Evolutionary conservation across 2,329 filamentous ascomycete genomes (phyloP).

Genomic region (Fusarium virguliforme): DNA sequence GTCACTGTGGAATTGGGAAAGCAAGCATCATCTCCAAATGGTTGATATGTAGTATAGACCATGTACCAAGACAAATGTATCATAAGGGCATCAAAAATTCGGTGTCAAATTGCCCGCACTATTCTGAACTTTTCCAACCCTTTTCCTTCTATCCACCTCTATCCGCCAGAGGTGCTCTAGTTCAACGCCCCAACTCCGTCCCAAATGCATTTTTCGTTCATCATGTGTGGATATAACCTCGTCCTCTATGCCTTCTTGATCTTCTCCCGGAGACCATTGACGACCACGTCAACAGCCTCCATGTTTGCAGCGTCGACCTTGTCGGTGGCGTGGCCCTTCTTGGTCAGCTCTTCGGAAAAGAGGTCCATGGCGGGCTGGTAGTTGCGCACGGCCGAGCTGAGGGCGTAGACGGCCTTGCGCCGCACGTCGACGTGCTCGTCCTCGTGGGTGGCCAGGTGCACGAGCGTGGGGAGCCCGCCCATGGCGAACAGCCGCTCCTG

Average conservation of each 20-base stretch:
- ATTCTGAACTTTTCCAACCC: slow-evolving; percentile 33
- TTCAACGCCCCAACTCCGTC: slow-evolving; percentile 57
- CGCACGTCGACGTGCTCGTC: slow-evolving; percentile 76
- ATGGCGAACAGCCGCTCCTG: slow-evolving; percentile 79
- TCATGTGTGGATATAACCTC: slow-evolving; percentile 25
- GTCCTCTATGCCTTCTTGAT: slow-evolving; percentile 54
- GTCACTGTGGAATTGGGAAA: slow-evolving; percentile 24
- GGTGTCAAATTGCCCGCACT: slow-evolving; percentile 37
- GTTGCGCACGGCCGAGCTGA: slow-evolving; percentile 90
- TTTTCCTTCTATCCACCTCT: slow-evolving; percentile 26
- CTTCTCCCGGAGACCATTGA: slow-evolving; percentile 75
- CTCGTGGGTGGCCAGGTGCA: slow-evolving; percentile 73
- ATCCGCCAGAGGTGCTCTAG: slow-evolving; percentile 18
- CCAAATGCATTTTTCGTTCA: slow-evolving; percentile 52
- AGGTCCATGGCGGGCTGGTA: slow-evolving; percentile 87
- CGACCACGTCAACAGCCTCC: slow-evolving; percentile 85
- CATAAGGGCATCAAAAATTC: slow-evolving; percentile 49
- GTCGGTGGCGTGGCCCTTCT: slow-evolving; percentile 68
- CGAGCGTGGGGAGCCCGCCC: slow-evolving; percentile 80
- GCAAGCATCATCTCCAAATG: slow-evolving; percentile 38
- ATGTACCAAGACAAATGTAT: slow-evolving; percentile 58
- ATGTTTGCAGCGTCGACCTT: slow-evolving; percentile 89
- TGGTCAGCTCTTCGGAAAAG: slow-evolving; percentile 74
- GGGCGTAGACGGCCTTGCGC: slow-evolving; percentile 90
- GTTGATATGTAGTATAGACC: slow-evolving; percentile 52